phyloP scores from a whole-genome alignment of 345 rosid genomes.

The Citrus cavaleriei region DNA sequence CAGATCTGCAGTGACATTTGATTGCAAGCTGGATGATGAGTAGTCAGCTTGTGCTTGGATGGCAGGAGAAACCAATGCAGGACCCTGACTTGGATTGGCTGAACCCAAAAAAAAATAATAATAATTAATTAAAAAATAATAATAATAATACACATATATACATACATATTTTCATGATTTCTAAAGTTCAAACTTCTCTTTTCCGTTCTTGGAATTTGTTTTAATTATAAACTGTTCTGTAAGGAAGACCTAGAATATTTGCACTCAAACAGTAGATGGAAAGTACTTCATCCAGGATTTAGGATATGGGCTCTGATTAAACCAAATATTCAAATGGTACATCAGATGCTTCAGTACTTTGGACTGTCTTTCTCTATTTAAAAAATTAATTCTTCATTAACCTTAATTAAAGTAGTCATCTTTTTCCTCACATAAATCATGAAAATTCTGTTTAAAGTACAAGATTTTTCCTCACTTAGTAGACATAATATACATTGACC shows the following conservation, averaged over 20 bases:
- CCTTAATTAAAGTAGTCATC: neutral
- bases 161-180: neutral
- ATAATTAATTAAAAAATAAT: too few species aligned
- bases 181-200: neutral
- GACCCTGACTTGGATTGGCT: slow-evolving; percentile 15
- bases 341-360: neutral
- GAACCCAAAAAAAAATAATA: neutral
- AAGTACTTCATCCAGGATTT: neutral
- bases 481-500: neutral
- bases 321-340: neutral
- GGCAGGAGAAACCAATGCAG: neutral
- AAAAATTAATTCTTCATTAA: too few species aligned
- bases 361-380: too few species aligned
- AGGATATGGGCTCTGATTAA: neutral
- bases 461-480: neutral
- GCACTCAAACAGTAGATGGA: neutral
- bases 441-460: neutral
- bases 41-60: slow-evolving; percentile 6
- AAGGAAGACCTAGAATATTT: neutral
- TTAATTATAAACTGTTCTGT: neutral
- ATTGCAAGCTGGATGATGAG: neutral
- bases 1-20: slow-evolving; percentile 12
- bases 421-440: too few species aligned
- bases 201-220: neutral
- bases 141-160: neutral